Conservation (phyloP, 495 filamentous ascomycete genomes). For the Apiosordaria backusii region DNA sequence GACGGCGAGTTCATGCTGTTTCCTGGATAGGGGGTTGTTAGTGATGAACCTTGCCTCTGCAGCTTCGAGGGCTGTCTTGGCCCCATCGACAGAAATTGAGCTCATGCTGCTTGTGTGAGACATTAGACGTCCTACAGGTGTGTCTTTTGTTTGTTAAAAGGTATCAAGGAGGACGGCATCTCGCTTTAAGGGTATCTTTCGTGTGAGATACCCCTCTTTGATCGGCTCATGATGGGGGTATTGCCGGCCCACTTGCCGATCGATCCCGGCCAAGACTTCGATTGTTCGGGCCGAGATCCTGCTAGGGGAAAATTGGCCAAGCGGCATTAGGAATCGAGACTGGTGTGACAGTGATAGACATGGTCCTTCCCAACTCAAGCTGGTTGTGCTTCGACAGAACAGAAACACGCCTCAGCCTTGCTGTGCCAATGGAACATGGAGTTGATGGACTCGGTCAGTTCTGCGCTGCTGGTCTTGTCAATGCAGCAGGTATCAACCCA, state of each 20-base stretch:
- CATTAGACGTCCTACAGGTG: not conserved
- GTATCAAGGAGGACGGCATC: not conserved
- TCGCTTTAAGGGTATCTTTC: no score
- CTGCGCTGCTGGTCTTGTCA: slow-evolving; percentile 40
- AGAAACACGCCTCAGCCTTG: slow-evolving; percentile 30
- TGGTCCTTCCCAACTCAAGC: no score
- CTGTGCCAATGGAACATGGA: slow-evolving; percentile 47
- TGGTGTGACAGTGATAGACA: no score
- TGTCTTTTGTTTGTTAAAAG: not conserved
- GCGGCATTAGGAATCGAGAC: no score
- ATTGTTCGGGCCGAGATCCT: slow-evolving; percentile 1
- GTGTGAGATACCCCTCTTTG: not conserved
- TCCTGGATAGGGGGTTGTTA: slow-evolving; percentile 36
- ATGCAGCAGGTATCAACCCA: slow-evolving; percentile 49
- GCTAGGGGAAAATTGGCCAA: no score
- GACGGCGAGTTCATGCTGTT: slow-evolving; percentile 37
- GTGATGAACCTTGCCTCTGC: slow-evolving; percentile 32
- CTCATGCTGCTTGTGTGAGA: not conserved
- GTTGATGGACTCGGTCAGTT: slow-evolving; percentile 45
- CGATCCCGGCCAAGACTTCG: no score
- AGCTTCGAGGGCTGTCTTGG: slow-evolving; percentile 24
- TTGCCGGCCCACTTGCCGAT: no score
- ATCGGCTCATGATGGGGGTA: not conserved
- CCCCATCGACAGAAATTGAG: not conserved
- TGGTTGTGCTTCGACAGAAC: slow-evolving; percentile 18